Evolutionary conservation across 768 basidiomycete species (phyloP), one percentile per base, ranked within the genome.

Genomic region (Tricholoma bakamatsutake): DNA sequence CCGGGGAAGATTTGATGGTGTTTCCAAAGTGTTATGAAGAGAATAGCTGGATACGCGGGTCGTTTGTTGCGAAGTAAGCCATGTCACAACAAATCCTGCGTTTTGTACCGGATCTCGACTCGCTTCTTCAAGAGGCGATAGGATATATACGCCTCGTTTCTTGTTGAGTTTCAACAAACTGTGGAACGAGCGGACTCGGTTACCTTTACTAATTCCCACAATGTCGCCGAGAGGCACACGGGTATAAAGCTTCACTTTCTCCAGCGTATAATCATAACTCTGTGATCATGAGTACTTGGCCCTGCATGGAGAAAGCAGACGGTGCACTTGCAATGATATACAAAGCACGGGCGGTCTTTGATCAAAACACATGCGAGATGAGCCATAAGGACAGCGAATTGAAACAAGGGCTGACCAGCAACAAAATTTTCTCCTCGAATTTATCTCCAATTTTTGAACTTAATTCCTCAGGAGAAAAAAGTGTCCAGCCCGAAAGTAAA

Each of bases 261-360:
- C 91, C 54, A 96, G 81, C 67, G 81, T 81, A 80, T 94, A 96
- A 71, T 97, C 94, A 64, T 93, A 97, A 62, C 89, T 93, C 92
- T 94, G 64, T 13, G 12, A 33, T 53, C 39, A 42, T 28, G 24
- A 3, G 11, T 42, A 18, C 3, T 48, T 39, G 56, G 27, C 10
- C 39, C 48, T 31, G 3, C 11, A 17, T 39, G 3, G 21, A 8
- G 15, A 42, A 35, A 53, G 52, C 58, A 58, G 35, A 18, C n/a
- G 15, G 24, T 42, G 30, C 61, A 70, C 88, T 67, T 72, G 90
- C 90, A 62, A 92, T 80, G 57, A 93, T 81, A 67, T 93, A 93
- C 9, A 93, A 67, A 28, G 89, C 91, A 55, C 68, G 72, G 35
- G 62, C 69, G n/a, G 72, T 72, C 72, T 73, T 46, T 7, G 33